phyloP scores from a whole-genome alignment of 2,329 filamentous ascomycete species.

The Ophiostoma ulmi region DNA sequence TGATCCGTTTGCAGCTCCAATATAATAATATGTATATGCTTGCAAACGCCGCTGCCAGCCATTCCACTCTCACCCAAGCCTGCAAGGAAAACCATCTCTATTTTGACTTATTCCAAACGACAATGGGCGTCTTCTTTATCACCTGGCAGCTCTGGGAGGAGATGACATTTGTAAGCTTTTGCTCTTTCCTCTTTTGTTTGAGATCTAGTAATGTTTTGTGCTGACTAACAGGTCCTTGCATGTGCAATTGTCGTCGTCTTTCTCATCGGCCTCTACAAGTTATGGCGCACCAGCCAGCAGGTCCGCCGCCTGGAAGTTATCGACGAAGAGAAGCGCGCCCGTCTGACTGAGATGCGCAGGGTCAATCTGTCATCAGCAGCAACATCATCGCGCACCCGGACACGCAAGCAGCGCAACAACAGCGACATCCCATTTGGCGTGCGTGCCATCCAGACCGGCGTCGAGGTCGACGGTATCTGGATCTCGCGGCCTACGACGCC shows the following conservation, averaged over 20 bases:
- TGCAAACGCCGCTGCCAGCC: background rate
- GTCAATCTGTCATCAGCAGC: constrained; percentile 43
- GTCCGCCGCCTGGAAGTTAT: constrained; percentile 56
- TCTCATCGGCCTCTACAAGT: constrained; percentile 59
- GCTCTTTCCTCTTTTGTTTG: background rate
- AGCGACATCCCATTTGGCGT: constrained; percentile 79
- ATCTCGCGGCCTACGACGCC: constrained; percentile 52
- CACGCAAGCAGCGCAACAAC: constrained; percentile 32
- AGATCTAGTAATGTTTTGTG: no score
- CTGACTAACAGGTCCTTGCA: constrained; percentile 57
- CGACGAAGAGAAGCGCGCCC: constrained; percentile 60
- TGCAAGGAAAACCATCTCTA: background rate
- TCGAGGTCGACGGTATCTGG: constrained; percentile 83
- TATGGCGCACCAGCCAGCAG: constrained; percentile 56
- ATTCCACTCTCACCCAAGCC: background rate
- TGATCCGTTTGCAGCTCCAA: background rate
- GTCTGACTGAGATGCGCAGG: constrained; percentile 49
- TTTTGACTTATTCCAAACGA: constrained; percentile 19
- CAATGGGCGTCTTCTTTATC: constrained; percentile 54
- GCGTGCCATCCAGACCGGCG: constrained; percentile 74
- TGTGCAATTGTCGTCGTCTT: constrained; percentile 68
- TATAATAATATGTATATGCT: background rate
- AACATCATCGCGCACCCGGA: background rate
- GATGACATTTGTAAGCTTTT: constrained; percentile 67
- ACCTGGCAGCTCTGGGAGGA: constrained; percentile 81